These are phyloP conservation scores for Podospora conica DNA, from an alignment of 495 filamentous ascomycete species.

Conservation along the genomic window DNA sequence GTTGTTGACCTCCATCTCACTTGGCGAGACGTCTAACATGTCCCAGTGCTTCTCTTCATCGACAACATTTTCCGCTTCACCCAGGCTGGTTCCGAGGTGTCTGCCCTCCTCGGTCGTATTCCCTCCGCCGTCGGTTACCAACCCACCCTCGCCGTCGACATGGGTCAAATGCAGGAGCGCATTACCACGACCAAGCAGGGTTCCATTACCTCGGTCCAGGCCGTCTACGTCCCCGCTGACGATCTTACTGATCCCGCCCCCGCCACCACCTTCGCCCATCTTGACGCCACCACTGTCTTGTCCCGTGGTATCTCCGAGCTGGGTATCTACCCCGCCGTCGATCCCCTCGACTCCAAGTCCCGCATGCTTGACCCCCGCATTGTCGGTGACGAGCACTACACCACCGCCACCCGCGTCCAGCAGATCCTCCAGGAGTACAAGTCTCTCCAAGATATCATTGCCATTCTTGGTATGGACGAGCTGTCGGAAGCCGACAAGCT, in stretches of 20 bases:
- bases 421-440: conserved; percentile 99
- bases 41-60: conserved; percentile 88
- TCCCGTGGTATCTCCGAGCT: conserved; percentile 99
- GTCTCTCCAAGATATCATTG: conserved; percentile 99
- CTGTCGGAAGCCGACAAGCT: conserved; percentile 98
- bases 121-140: conserved; percentile 99
- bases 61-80: conserved; percentile 99
- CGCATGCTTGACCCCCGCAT: conserved; percentile 99
- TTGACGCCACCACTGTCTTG: conserved; percentile 99
- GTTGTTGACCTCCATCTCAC: neutral
- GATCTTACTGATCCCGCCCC: conserved; percentile 99
- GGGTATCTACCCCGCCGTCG: conserved; percentile 99
- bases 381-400: conserved; percentile 96
- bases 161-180: conserved; percentile 99
- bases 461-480: conserved; percentile 99
- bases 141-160: conserved; percentile 98
- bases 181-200: conserved; percentile 99
- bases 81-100: conserved; percentile 99
- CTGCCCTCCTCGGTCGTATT: conserved; percentile 98
- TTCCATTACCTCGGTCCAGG: conserved; percentile 99
- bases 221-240: conserved; percentile 99
- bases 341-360: conserved; percentile 98
- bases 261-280: conserved; percentile 98
- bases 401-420: conserved; percentile 89
- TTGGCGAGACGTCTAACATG: conserved; percentile 5